phyloP scores from a whole-genome alignment of 1,139 yeast species.

The Blastobotrys indianensis region DNA sequence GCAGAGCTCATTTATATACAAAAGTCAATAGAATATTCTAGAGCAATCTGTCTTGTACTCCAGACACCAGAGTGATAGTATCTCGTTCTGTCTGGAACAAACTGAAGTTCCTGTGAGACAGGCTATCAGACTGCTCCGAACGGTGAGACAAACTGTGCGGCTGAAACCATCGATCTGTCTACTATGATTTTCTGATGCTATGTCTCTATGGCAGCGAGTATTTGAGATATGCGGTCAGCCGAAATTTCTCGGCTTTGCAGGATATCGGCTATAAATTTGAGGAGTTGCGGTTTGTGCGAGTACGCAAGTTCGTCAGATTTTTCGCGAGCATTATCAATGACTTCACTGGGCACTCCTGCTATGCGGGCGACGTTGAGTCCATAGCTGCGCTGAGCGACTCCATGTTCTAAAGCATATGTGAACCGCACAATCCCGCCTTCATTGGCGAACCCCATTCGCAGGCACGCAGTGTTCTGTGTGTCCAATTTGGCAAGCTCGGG shows the following conservation, averaged over 20 bases:
- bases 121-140: no score
- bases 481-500: conserved; percentile 61
- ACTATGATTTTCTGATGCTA: no score
- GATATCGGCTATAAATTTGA: no score
- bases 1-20: no score
- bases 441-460: conserved; percentile 71
- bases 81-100: no score
- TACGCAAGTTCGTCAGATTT: conserved; percentile 12
- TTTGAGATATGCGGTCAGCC: not conserved
- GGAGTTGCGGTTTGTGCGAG: no score
- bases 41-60: no score
- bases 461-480: conserved; percentile 40
- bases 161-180: no score
- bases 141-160: no score
- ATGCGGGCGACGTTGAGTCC: conserved; percentile 37
- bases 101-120: no score
- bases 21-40: no score
- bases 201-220: conserved; percentile 2
- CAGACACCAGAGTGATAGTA: no score
- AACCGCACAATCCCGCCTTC: conserved; percentile 26
- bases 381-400: conserved; percentile 33
- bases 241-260: not conserved
- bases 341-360: conserved; percentile 31
- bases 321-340: conserved; percentile 26
- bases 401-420: conserved; percentile 30